Conservation (phyloP, 257 asterid species). For the Leptodermis oblonga region DNA sequence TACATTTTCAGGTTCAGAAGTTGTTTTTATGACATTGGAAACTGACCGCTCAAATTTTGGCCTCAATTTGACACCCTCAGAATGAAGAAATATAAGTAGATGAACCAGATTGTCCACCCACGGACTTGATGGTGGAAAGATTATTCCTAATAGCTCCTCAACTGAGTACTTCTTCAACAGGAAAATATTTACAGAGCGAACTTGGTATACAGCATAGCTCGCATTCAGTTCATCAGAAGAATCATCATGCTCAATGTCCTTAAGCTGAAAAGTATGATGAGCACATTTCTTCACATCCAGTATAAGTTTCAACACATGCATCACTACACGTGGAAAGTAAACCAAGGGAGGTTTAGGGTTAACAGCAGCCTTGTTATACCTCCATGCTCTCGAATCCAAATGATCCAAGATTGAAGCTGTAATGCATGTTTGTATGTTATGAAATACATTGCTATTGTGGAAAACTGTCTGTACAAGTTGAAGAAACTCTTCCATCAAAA, state of each 20-base stretch:
- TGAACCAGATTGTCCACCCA: slow-evolving; percentile 85
- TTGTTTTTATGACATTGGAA: slow-evolving; percentile 59
- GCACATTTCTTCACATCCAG: slow-evolving; percentile 57
- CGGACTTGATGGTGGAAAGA: slow-evolving; percentile 60
- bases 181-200: slow-evolving; percentile 31
- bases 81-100: slow-evolving; percentile 65
- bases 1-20: slow-evolving; percentile 71
- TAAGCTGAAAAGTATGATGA: slow-evolving; percentile 38
- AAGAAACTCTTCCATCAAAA: slow-evolving; percentile 73
- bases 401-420: slow-evolving; percentile 61
- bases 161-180: slow-evolving; percentile 52
- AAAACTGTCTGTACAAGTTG: slow-evolving; percentile 57
- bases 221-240: slow-evolving; percentile 21
- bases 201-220: slow-evolving; percentile 51
- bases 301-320: slow-evolving; percentile 59
- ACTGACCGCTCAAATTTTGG: slow-evolving; percentile 67
- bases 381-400: slow-evolving; percentile 62
- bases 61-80: slow-evolving; percentile 73
- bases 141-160: slow-evolving; percentile 59
- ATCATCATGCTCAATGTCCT: slow-evolving; percentile 33
- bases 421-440: slow-evolving; percentile 64
- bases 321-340: slow-evolving; percentile 72
- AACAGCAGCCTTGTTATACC: slow-evolving; percentile 39
- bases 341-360: slow-evolving; percentile 67
- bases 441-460: slow-evolving; percentile 46